Evolutionary conservation across 225 moss, liverwort and hornwort genomes (phyloP).

Genomic region (Marchantia polymorpha): DNA sequence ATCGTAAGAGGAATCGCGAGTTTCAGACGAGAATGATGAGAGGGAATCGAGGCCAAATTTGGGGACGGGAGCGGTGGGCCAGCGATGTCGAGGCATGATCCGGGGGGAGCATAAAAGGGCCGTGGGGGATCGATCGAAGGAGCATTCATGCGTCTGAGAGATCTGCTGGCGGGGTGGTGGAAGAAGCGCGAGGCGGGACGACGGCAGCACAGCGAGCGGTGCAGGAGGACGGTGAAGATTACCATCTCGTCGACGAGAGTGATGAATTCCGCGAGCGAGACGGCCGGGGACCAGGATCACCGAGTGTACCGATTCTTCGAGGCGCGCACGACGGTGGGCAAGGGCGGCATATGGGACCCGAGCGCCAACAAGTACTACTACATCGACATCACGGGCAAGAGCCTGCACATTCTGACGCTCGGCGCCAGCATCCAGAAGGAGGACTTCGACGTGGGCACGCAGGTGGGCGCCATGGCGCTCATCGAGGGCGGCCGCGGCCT

Average conservation of each 20-base stretch:
- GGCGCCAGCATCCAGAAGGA: conserved; percentile 21
- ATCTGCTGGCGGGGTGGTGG: neutral
- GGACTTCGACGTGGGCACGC: conserved; percentile 54
- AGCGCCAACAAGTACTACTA: conserved; percentile 56
- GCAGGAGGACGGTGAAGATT: neutral
- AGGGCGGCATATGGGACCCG: conserved; percentile 89
- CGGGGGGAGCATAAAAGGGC: neutral
- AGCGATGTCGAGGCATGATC: neutral
- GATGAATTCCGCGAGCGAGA: neutral
- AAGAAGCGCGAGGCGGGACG: neutral
- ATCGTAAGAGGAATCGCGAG: neutral
- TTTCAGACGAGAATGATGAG: too few species aligned
- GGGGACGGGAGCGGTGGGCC: neutral
- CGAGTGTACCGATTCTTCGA: conserved; percentile 47
- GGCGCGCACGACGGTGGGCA: conserved; percentile 56
- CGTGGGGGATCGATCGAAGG: neutral
- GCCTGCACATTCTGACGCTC: conserved; percentile 31
- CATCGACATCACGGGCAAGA: conserved; percentile 43
- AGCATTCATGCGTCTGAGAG: neutral
- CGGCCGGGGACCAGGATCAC: neutral
- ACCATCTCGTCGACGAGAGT: neutral
- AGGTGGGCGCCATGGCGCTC: conserved; percentile 79
- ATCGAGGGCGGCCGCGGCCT: conserved; percentile 58
- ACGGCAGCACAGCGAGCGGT: neutral
- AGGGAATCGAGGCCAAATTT: too few species aligned